Conservation (phyloP, 2,329 filamentous ascomycete species). For the Claviceps spartinae region DNA sequence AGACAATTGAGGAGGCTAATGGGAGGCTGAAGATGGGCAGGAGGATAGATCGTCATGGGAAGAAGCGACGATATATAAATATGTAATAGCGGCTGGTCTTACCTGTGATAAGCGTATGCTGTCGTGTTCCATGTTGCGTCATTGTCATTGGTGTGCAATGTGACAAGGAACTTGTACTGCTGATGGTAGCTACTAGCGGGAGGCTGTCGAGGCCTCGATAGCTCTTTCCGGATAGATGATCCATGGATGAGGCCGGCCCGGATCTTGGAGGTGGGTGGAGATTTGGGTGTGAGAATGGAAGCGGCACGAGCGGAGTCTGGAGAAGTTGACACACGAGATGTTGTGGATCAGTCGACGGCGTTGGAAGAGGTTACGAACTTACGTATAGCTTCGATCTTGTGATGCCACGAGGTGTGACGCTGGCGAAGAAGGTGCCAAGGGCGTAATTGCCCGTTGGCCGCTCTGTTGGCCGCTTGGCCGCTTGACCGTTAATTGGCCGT, state of each 20-base stretch:
- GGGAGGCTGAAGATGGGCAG: background rate
- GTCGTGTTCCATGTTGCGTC: no score
- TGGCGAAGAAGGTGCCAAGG: no score
- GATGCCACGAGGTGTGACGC: background rate
- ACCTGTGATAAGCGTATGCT: no score
- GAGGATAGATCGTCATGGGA: background rate
- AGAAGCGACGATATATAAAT: background rate
- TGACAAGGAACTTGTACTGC: no score
- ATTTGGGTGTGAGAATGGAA: background rate
- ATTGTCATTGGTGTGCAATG: no score
- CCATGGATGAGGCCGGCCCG: background rate
- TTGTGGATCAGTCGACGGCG: background rate
- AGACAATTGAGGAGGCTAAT: background rate
- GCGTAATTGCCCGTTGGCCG: no score
- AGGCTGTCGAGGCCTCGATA: background rate
- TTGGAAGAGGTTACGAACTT: no score
- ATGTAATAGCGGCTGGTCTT: background rate
- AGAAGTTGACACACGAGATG: background rate
- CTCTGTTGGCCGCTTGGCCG: no score
- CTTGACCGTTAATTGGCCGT: no score
- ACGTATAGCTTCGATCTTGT: background rate
- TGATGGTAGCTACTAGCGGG: background rate
- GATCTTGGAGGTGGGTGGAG: background rate
- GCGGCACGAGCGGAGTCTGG: background rate
- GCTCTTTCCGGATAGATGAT: background rate